These are phyloP conservation scores for Pichia sp. DNA, from an alignment of 1,139 yeast genomes.

Conservation along the genomic window DNA sequence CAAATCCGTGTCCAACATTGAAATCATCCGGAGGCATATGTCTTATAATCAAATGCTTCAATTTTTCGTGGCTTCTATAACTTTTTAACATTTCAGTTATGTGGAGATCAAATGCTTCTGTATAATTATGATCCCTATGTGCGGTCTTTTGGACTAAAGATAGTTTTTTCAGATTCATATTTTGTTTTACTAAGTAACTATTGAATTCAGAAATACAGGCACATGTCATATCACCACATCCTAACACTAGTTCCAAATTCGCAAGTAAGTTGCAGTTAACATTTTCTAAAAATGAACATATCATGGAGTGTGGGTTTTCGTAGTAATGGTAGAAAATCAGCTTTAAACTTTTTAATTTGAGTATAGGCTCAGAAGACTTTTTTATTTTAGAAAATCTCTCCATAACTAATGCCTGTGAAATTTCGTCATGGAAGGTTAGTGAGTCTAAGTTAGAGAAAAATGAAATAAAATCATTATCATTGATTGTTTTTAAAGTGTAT, in stretches of 20 bases:
- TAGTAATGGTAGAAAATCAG: conserved; percentile 35
- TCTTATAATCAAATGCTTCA: conserved; percentile 40
- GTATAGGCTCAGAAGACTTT: background rate
- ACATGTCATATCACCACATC: conserved; percentile 42
- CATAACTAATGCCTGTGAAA: conserved; percentile 33
- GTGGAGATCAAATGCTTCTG: conserved; percentile 53
- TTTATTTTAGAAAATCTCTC: conserved; percentile 11
- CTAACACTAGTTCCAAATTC: conserved; percentile 37
- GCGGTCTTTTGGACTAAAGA: conserved; percentile 43
- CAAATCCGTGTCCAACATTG: conserved; percentile 51
- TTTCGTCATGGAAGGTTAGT: conserved; percentile 29
- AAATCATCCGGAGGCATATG: conserved; percentile 50
- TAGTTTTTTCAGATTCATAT: conserved; percentile 33
- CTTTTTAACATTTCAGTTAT: conserved; percentile 40
- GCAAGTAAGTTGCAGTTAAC: conserved; percentile 30
- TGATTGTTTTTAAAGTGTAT: background rate
- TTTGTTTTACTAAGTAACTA: conserved; percentile 23
- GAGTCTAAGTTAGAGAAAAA: conserved; percentile 11
- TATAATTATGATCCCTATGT: conserved; percentile 42
- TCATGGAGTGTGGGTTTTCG: conserved; percentile 3
- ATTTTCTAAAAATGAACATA: conserved; percentile 20
- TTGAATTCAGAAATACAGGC: conserved; percentile 40
- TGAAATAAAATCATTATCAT: background rate
- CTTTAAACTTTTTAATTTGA: conserved; percentile 28
- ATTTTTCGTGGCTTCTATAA: conserved; percentile 30